Conservation (phyloP, 2,329 filamentous ascomycete genomes). For the Cercospora sp. region DNA sequence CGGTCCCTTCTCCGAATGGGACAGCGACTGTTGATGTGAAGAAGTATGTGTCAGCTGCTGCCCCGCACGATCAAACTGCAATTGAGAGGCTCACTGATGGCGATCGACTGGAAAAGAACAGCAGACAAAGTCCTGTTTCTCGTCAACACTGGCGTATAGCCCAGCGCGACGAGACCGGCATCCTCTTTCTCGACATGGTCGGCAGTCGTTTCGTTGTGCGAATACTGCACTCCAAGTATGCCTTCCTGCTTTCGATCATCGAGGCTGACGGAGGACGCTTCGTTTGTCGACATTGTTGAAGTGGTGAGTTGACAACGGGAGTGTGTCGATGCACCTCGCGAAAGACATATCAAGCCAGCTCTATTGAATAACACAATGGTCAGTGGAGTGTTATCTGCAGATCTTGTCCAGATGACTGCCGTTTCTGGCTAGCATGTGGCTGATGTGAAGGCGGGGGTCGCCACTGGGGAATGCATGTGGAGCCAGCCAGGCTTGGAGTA, state of each 20-base stretch:
- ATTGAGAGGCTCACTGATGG: conserved; percentile 45
- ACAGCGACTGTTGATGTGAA: conserved; percentile 8
- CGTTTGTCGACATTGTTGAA: neutral
- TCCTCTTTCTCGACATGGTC: neutral
- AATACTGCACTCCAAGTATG: neutral
- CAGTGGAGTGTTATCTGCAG: neutral
- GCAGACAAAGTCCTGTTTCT: conserved; percentile 63
- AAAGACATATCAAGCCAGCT: neutral
- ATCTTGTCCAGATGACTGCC: neutral
- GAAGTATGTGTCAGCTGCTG: neutral
- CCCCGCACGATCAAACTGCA: conserved; percentile 26
- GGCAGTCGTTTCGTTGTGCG: neutral
- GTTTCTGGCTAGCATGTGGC: neutral
- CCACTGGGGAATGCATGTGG: neutral
- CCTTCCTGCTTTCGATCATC: neutral
- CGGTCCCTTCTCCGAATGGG: conserved; percentile 60
- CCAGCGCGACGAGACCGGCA: conserved; percentile 39
- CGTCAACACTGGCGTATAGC: conserved; percentile 59
- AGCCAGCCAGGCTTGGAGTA: neutral
- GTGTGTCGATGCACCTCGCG: neutral
- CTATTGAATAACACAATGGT: neutral
- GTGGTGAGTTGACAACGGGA: neutral
- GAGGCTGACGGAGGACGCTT: neutral
- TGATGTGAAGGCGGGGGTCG: neutral
- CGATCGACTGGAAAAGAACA: conserved; percentile 61